These are phyloP conservation scores for Raddia distichophylla DNA, from an alignment of 176 grass and related monocot species.

Conservation along the genomic window DNA sequence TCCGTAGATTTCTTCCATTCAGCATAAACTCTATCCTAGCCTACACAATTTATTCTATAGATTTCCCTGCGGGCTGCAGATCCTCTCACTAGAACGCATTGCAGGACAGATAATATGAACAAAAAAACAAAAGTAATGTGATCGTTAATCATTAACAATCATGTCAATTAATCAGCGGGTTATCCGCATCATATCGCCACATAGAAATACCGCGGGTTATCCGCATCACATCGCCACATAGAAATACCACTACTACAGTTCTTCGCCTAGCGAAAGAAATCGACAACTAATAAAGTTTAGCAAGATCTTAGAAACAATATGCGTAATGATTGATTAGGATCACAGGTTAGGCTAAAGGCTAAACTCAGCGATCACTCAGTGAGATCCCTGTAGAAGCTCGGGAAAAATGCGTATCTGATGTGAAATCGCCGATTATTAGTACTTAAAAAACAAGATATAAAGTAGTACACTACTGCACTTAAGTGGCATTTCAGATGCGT, in stretches of 20 bases:
- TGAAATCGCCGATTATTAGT: background rate
- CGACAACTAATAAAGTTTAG: background rate
- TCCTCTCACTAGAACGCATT: too few relatives aligned
- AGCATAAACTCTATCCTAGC: too few relatives aligned
- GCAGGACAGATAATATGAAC: background rate
- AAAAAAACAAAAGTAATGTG: background rate
- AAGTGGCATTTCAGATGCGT: background rate
- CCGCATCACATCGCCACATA: background rate
- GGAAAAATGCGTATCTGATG: background rate
- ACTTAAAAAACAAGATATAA: background rate
- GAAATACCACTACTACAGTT: slow-evolving; percentile 24
- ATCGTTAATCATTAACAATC: slow-evolving; percentile 16
- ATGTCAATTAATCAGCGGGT: background rate
- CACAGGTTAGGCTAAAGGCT: slow-evolving; percentile 28
- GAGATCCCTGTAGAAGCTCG: background rate
- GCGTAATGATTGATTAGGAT: slow-evolving; percentile 40
- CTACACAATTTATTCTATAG: too few relatives aligned
- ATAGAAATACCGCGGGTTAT: too few relatives aligned
- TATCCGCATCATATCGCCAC: too few relatives aligned
- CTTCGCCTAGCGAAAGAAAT: background rate
- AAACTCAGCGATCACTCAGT: background rate
- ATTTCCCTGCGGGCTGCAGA: too few relatives aligned
- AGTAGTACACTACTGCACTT: background rate
- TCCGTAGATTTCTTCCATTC: too few relatives aligned
- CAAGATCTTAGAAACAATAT: slow-evolving; percentile 5